A percentile compares a stretch with the other conserved stretches of the same genome.
Conservation (phyloP, 495 filamentous ascomycete species). For the Penicillium lagena region DNA sequence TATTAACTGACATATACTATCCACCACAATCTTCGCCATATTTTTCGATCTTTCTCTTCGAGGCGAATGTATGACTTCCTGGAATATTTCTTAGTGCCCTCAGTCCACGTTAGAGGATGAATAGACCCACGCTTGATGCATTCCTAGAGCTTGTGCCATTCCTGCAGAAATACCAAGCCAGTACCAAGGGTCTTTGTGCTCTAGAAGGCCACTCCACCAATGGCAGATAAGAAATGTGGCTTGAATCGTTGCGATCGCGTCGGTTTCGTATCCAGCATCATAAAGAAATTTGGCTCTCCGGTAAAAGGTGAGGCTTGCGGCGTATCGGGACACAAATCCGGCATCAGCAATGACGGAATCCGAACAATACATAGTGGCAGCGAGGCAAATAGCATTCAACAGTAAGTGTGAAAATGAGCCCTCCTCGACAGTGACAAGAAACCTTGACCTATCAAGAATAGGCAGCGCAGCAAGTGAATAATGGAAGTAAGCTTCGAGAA, state of each 20-base stretch:
- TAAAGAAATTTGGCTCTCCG: slow-evolving; percentile 15
- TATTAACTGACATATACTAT: slow-evolving; percentile 6
- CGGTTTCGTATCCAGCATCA: slow-evolving; percentile 18
- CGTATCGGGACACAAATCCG: slow-evolving; percentile 16
- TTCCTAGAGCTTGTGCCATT: slow-evolving; percentile 15
- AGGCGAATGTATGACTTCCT: slow-evolving; percentile 5
- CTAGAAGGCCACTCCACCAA: slow-evolving; percentile 17
- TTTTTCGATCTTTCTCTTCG: background rate
- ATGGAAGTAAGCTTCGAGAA: slow-evolving; percentile 8
- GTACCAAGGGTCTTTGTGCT: slow-evolving; percentile 19
- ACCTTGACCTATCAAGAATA: slow-evolving; percentile 5
- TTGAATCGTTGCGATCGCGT: slow-evolving; percentile 15
- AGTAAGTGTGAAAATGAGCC: slow-evolving; percentile 5
- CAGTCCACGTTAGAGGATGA: background rate
- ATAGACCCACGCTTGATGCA: slow-evolving; percentile 14
- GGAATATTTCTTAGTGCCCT: background rate
- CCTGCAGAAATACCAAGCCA: slow-evolving; percentile 12
- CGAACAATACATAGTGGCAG: slow-evolving; percentile 8
- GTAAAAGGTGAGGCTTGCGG: slow-evolving; percentile 16
- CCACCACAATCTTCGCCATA: slow-evolving; percentile 8
- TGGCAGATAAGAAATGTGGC: slow-evolving; percentile 10
- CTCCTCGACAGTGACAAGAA: background rate
- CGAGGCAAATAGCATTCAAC: slow-evolving; percentile 10
- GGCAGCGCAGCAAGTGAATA: slow-evolving; percentile 6
- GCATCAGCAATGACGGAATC: slow-evolving; percentile 8